phyloP scores from a whole-genome alignment of 768 basidiomycete species.

The Podaxis sp. region DNA sequence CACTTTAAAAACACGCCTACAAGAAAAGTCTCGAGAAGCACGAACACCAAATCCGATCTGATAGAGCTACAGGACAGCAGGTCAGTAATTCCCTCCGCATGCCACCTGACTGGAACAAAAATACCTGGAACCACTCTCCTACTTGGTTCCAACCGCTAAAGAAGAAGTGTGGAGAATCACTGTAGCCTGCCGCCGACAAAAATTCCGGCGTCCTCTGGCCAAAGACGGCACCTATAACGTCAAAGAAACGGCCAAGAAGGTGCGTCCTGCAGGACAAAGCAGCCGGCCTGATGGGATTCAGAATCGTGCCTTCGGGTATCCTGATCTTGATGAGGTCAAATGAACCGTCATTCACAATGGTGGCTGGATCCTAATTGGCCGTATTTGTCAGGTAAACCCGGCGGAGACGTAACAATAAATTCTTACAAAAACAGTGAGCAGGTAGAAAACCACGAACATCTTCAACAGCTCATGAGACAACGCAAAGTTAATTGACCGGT shows the following conservation, averaged over 20 bases:
- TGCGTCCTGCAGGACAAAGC: conserved; percentile 26
- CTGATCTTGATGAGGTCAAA: conserved; percentile 24
- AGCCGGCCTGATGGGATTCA: conserved; percentile 25
- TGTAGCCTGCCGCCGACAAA: conserved; percentile 25
- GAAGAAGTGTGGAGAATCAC: conserved; percentile 25
- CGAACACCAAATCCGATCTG: conserved; percentile 24
- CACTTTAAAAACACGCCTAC: not conserved
- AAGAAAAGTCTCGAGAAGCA: not conserved
- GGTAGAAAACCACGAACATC: conserved; percentile 23
- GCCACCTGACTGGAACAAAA: not conserved
- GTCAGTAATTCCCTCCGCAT: not conserved
- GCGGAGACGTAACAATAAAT: not conserved
- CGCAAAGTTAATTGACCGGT: conserved; percentile 20
- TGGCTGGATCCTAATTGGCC: conserved; percentile 19
- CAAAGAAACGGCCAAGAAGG: conserved; percentile 23
- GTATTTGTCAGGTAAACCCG: not conserved
- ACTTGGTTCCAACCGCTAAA: conserved; percentile 23
- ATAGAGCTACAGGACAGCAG: conserved; percentile 16
- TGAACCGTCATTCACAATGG: conserved; percentile 26
- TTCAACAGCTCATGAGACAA: conserved; percentile 20
- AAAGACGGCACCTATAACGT: conserved; percentile 23
- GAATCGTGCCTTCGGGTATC: conserved; percentile 24
- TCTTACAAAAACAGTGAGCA: conserved; percentile 22
- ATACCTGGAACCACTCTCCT: conserved; percentile 24
- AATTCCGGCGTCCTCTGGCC: conserved; percentile 24